Conservation (phyloP, 2,329 filamentous ascomycete genomes). For the Fusarium humuli region DNA sequence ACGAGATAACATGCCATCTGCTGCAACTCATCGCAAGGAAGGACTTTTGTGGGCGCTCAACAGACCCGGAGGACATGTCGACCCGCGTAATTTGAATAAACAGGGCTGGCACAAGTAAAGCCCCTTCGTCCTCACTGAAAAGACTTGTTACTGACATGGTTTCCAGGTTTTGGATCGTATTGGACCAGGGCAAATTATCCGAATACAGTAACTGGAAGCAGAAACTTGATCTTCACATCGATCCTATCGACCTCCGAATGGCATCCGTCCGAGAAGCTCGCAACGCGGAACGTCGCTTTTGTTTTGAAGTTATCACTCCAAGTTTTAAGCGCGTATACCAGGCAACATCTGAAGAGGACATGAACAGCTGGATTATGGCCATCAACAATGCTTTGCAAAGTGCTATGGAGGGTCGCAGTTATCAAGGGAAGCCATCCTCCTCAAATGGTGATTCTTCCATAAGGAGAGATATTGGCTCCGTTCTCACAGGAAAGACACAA, state of each 20-base stretch:
- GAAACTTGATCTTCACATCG: slow-evolving; percentile 94
- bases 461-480: slow-evolving; percentile 89
- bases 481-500: slow-evolving; percentile 90
- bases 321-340: slow-evolving; percentile 97
- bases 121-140: slow-evolving; percentile 37
- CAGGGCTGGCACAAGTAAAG: slow-evolving; percentile 99
- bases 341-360: slow-evolving; percentile 96
- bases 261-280: slow-evolving; percentile 96
- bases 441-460: slow-evolving; percentile 66
- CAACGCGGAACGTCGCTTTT: slow-evolving; percentile 93
- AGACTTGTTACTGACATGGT: slow-evolving; percentile 28
- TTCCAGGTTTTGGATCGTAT: slow-evolving; percentile 93
- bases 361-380: slow-evolving; percentile 94
- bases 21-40: slow-evolving; percentile 81
- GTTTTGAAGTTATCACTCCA: slow-evolving; percentile 98
- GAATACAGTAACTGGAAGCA: slow-evolving; percentile 99
- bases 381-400: slow-evolving; percentile 98
- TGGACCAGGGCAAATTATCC: slow-evolving; percentile 95
- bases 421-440: slow-evolving; percentile 62
- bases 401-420: slow-evolving; percentile 85
- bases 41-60: slow-evolving; percentile 95
- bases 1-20: slow-evolving; percentile 69
- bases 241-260: slow-evolving; percentile 96
- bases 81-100: slow-evolving; percentile 94
- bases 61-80: slow-evolving; percentile 91